Evolutionary conservation across 2,329 filamentous ascomycete species (phyloP).

Genomic region (Aschersonia sp.): DNA sequence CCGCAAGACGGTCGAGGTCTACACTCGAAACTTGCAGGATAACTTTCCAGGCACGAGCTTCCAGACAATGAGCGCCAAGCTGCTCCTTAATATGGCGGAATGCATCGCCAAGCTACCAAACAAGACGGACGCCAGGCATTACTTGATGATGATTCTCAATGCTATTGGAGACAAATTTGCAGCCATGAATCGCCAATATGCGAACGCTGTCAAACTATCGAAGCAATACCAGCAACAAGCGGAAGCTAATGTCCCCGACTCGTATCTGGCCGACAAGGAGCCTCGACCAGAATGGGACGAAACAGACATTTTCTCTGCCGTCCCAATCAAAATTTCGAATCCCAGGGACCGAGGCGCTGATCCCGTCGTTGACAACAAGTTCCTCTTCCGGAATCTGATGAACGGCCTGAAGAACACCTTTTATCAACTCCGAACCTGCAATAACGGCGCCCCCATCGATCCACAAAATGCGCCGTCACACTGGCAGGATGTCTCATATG

Average conservation of each 20-base stretch:
- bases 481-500: conserved; percentile 91
- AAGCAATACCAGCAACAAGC: conserved; percentile 60
- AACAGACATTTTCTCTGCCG: conserved; percentile 91
- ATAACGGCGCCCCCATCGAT: conserved; percentile 60
- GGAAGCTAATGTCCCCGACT: conserved; percentile 47
- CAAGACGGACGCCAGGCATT: conserved; percentile 88
- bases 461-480: conserved; percentile 66
- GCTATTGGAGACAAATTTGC: conserved; percentile 98
- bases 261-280: conserved; percentile 72
- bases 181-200: conserved; percentile 91
- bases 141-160: conserved; percentile 92
- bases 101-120: conserved; percentile 89
- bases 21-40: conserved; percentile 90
- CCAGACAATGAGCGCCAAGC: conserved; percentile 97
- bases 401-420: conserved; percentile 94
- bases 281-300: conserved; percentile 88
- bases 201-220: conserved; percentile 87
- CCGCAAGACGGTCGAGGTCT: conserved; percentile 87
- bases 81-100: conserved; percentile 94
- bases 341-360: conserved; percentile 78
- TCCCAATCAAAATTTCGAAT: conserved; percentile 90
- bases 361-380: conserved; percentile 92
- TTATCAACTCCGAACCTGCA: conserved; percentile 85
- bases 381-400: conserved; percentile 91
- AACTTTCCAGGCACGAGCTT: conserved; percentile 96